Percentiles rank a stretch among this genome's conserved stretches.
phyloP scores from a whole-genome alignment of 345 rosid genomes.

The Pugionium cornutum region DNA sequence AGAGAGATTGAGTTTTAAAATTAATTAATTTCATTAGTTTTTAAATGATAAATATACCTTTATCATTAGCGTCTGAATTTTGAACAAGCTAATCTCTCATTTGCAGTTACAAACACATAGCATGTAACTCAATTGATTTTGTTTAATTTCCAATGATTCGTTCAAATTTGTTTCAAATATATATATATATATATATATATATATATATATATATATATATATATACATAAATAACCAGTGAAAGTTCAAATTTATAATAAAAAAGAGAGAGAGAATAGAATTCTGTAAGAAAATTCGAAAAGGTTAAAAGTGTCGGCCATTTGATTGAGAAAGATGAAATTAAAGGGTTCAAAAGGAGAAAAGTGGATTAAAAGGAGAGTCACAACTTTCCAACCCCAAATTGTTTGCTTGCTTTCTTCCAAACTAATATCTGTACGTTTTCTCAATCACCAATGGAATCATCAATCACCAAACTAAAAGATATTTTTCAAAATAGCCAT shows the following conservation, averaged over 20 bases:
- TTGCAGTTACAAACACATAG: no score
- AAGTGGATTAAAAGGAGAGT: slow-evolving; percentile 55
- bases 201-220: no score
- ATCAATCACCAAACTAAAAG: no score
- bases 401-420: slow-evolving; percentile 52
- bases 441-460: slow-evolving; percentile 56
- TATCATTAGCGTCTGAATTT: slow-evolving; percentile 16
- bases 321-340: slow-evolving; percentile 24
- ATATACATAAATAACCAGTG: neutral
- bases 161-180: neutral
- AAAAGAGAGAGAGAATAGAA: slow-evolving; percentile 21
- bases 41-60: no score
- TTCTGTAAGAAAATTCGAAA: neutral
- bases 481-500: no score
- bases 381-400: slow-evolving; percentile 47
- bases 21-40: no score
- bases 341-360: slow-evolving; percentile 43
- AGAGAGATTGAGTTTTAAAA: no score
- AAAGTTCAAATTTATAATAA: neutral
- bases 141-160: slow-evolving; percentile 22
- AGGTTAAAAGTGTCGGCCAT: slow-evolving; percentile 41
- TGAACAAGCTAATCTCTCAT: slow-evolving; percentile 2
- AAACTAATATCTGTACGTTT: slow-evolving; percentile 64
- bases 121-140: no score
- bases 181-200: no score